phyloP scores from a whole-genome alignment of 805 yeast species.

The Yarrowia sp. region DNA sequence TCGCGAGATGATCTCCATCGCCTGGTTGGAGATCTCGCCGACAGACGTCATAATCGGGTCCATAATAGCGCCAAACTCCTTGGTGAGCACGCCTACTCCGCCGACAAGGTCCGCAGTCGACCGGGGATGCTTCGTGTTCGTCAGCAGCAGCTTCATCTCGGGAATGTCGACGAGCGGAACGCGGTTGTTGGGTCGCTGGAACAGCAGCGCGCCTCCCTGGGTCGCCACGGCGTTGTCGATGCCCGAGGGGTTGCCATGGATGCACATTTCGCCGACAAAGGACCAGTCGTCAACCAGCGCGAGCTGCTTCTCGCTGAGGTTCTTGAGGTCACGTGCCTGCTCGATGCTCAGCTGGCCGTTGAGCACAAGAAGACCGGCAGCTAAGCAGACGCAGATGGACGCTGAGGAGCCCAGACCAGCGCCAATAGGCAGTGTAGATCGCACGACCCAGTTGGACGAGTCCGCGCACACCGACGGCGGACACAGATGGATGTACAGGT shows the following conservation, averaged over 20 bases:
- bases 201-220: conserved; percentile 92
- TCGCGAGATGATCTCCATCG: conserved; percentile 60
- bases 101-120: conserved; percentile 82
- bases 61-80: conserved; percentile 54
- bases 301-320: neutral
- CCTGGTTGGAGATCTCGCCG: conserved; percentile 69
- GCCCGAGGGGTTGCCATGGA: conserved; percentile 96
- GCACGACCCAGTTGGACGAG: conserved; percentile 52
- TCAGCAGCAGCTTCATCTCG: conserved; percentile 65
- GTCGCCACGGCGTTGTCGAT: conserved; percentile 96
- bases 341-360: conserved; percentile 21
- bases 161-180: conserved; percentile 73
- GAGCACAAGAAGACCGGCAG: conserved; percentile 58
- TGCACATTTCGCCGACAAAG: conserved; percentile 88
- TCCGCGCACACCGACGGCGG: conserved; percentile 47
- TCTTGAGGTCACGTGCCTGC: conserved; percentile 34
- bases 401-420: conserved; percentile 98
- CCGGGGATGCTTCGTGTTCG: conserved; percentile 85
- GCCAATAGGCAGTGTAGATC: conserved; percentile 89
- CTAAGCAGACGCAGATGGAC: conserved; percentile 76
- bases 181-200: conserved; percentile 61
- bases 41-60: conserved; percentile 69
- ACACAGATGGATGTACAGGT: conserved; percentile 65
- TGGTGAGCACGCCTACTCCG: conserved; percentile 58
- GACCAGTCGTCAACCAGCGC: conserved; percentile 78